phyloP scores from a whole-genome alignment of 1,284 basidiomycete genomes.

The Tranzscheliella williamsii region DNA sequence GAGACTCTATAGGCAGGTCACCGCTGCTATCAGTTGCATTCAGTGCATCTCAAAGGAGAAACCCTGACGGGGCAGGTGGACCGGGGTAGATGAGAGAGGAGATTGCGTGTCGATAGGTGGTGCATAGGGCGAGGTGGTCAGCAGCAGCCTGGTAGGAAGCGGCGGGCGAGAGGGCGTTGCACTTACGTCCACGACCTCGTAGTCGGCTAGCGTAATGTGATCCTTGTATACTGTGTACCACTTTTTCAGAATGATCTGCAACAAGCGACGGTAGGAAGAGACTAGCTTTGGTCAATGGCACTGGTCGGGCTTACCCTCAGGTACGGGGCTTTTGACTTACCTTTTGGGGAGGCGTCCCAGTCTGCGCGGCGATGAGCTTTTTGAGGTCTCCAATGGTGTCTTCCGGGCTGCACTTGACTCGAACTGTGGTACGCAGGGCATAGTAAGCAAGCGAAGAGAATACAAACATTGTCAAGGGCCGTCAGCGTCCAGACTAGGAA shows the following conservation, averaged over 20 bases:
- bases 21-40: too few relatives aligned
- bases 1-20: too few relatives aligned
- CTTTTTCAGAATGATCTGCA: conserved; percentile 90
- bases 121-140: not conserved
- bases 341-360: conserved; percentile 73
- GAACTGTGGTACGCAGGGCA: too few relatives aligned
- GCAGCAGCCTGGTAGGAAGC: not conserved
- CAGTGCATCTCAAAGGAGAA: conserved; percentile 40
- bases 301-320: too few relatives aligned
- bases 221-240: conserved; percentile 67
- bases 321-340: too few relatives aligned
- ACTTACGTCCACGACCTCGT: conserved; percentile 66
- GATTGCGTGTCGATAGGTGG: not conserved
- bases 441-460: too few relatives aligned
- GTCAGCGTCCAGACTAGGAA: too few relatives aligned
- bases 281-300: not conserved
- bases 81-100: not conserved
- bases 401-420: conserved; percentile 67
- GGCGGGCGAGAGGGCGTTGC: not conserved
- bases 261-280: too few relatives aligned
- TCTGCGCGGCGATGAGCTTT: conserved; percentile 94
- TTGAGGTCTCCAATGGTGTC: conserved; percentile 97
- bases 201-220: conserved; percentile 86
- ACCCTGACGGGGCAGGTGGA: conserved; percentile 4
- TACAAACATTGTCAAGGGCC: too few relatives aligned